Percentiles rank a stretch among this genome's conserved stretches.
phyloP scores from a whole-genome alignment of 306 rosid genomes.

The Vicia villosa region DNA sequence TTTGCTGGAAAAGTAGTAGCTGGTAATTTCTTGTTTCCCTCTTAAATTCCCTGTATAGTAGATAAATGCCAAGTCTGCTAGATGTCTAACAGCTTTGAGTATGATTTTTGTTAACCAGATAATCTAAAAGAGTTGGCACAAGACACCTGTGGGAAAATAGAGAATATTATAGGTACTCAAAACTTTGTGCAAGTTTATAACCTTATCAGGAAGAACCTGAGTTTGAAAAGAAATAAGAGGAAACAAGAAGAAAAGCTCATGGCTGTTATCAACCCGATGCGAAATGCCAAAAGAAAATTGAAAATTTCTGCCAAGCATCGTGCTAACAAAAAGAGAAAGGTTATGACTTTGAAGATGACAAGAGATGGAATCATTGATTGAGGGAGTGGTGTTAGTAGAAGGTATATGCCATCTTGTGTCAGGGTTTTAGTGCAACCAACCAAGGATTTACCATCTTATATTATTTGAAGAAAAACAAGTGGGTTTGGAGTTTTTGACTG shows the following conservation, averaged over 20 bases:
- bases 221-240: constrained; percentile 74
- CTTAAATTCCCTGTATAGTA: constrained; percentile 1
- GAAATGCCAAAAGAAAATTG: constrained; percentile 76
- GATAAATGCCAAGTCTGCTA: constrained; percentile 15
- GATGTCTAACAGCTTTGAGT: constrained; percentile 3
- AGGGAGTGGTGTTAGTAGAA: no score
- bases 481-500: constrained; percentile 1
- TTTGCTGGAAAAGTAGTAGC: constrained; percentile 70
- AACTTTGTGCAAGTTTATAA: constrained; percentile 55
- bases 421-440: not conserved
- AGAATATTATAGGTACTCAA: constrained; percentile 58
- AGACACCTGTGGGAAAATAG: constrained; percentile 49
- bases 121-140: constrained; percentile 62
- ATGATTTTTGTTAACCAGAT: constrained; percentile 48
- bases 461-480: constrained; percentile 19
- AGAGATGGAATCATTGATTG: constrained; percentile 52
- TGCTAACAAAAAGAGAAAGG: constrained; percentile 79
- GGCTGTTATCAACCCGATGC: constrained; percentile 84
- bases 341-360: constrained; percentile 57
- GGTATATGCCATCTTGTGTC: no score
- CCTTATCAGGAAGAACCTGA: constrained; percentile 63
- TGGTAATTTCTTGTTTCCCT: constrained; percentile 45
- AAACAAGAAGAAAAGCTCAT: constrained; percentile 74
- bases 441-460: not conserved
- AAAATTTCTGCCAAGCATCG: constrained; percentile 72